Evolutionary conservation across 2,329 filamentous ascomycete genomes (phyloP), one percentile per base, ranked within the genome.

Genomic region (Pestalotiopsis fici): DNA sequence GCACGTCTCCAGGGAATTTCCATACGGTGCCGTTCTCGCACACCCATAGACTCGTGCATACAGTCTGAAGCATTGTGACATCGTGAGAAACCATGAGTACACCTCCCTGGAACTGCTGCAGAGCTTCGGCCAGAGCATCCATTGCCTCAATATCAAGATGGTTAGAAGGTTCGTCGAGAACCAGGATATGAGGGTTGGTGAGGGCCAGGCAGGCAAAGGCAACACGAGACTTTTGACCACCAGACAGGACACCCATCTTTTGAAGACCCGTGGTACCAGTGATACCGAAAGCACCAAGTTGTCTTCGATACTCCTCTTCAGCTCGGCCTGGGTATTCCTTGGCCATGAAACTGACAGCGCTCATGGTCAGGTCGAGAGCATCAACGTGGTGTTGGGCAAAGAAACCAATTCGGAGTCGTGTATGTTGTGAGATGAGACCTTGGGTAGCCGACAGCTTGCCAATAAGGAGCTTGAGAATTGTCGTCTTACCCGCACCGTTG

Each of bases 41-140:
- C 70, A 99, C 95, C 96, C 96, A 99, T 76, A 99, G 83, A 78
- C 91, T 96, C 63, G 86, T 96, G 81, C 96, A 99, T 47, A 99
- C 96, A 65, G 93, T 97, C 84, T 97, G 94, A 80, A 99, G 80
- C 94, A 99, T 98, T 1, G 96, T 98, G 65, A 99, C 96, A 78
- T 99, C 96, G 91, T 99, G 96, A 76, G 93, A 97, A 67, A 99
- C 96, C 94, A 99, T 98, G 75, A 99, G 84, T 66, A 99, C 95
- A 79, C 96, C 96, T 69, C 96, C 96, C 82, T 97, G 88, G 83
- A 98, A 99, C 71, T 91, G 88, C 73, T 90, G 87, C 73, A 99
- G 85, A 18, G 96, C 96, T 35, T 91, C 90, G 4, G 93, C 91
- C 64, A 99, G 85, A 12, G 96, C 95, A 79, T 99, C 96, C 96